Conservation (phyloP, 2,329 filamentous ascomycete genomes). For the Juglanconis oblonga region DNA sequence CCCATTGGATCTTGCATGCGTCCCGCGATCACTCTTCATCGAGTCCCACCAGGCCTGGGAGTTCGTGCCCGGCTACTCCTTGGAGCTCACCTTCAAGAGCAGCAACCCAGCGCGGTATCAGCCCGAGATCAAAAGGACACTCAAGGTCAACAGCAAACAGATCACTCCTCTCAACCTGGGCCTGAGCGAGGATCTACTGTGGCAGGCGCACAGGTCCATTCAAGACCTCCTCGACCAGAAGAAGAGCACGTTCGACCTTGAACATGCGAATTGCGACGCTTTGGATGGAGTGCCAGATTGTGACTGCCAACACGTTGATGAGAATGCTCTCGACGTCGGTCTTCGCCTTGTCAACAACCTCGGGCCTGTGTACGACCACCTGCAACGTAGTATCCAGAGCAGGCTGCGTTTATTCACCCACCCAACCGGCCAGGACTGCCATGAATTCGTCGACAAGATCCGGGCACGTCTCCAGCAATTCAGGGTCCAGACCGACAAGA, state of each 20-base stretch:
- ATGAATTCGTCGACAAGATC: slow-evolving; percentile 40
- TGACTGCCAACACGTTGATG: slow-evolving; percentile 38
- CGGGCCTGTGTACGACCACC: slow-evolving; percentile 44
- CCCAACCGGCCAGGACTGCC: slow-evolving; percentile 39
- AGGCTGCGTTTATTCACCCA: slow-evolving; percentile 45
- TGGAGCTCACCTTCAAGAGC: slow-evolving; percentile 44
- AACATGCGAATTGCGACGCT: slow-evolving; percentile 34
- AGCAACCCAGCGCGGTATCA: slow-evolving; percentile 33
- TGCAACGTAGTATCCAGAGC: slow-evolving; percentile 40
- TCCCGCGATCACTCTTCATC: slow-evolving; percentile 43
- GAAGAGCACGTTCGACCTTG: slow-evolving; percentile 38
- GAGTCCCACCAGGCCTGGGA: slow-evolving; percentile 45
- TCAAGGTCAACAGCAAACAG: slow-evolving; percentile 46
- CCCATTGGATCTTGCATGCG: slow-evolving; percentile 43
- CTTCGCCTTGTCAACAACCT: slow-evolving; percentile 48
- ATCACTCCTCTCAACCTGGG: slow-evolving; percentile 44
- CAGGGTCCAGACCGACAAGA: slow-evolving; percentile 40
- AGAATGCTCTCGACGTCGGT: slow-evolving; percentile 43
- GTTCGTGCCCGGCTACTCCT: slow-evolving; percentile 46
- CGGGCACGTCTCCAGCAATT: slow-evolving; percentile 34
- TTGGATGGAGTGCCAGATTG: slow-evolving; percentile 36
- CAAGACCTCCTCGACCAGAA: slow-evolving; percentile 38
- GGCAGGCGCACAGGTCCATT: slow-evolving; percentile 39
- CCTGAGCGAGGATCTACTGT: slow-evolving; percentile 46
- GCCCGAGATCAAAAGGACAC: slow-evolving; percentile 34